These are phyloP conservation scores for Candida incommunis DNA, from an alignment of 805 yeast species.

Conservation along the genomic window DNA sequence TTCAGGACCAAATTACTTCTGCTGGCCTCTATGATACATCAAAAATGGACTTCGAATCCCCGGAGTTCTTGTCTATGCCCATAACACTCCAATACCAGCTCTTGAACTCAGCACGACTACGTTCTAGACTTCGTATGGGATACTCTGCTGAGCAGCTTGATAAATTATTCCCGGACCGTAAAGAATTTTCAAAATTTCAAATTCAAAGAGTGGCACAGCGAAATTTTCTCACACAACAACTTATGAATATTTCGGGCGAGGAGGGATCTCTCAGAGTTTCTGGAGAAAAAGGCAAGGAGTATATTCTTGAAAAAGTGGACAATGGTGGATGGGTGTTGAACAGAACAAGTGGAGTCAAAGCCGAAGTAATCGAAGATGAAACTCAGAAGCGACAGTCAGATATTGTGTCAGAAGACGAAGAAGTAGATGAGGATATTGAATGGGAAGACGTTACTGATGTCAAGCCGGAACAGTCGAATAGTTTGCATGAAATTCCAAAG, in stretches of 20 bases:
- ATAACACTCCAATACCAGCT: slow-evolving; percentile 78
- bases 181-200: slow-evolving; percentile 88
- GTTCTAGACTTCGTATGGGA: slow-evolving; percentile 91
- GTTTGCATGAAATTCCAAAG: slow-evolving; percentile 1
- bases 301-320: slow-evolving; percentile 50
- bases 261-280: slow-evolving; percentile 52
- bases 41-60: slow-evolving; percentile 69
- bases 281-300: slow-evolving; percentile 67
- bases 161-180: slow-evolving; percentile 62
- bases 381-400: slow-evolving; percentile 23
- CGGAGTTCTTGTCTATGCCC: slow-evolving; percentile 66
- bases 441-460: slow-evolving; percentile 64
- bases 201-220: slow-evolving; percentile 85
- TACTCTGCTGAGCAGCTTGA: slow-evolving; percentile 81
- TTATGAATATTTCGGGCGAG: slow-evolving; percentile 76
- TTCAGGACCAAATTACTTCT: slow-evolving; percentile 36
- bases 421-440: slow-evolving; percentile 32
- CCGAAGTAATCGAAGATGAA: slow-evolving; percentile 29
- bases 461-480: slow-evolving; percentile 9
- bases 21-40: slow-evolving; percentile 24
- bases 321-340: slow-evolving; percentile 73
- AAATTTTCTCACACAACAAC: slow-evolving; percentile 74
- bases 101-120: slow-evolving; percentile 63
- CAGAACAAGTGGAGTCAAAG: background rate
- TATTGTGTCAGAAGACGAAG: slow-evolving; percentile 3